phyloP scores from a whole-genome alignment of 768 basidiomycete genomes.

The Pleurotus eryngii region DNA sequence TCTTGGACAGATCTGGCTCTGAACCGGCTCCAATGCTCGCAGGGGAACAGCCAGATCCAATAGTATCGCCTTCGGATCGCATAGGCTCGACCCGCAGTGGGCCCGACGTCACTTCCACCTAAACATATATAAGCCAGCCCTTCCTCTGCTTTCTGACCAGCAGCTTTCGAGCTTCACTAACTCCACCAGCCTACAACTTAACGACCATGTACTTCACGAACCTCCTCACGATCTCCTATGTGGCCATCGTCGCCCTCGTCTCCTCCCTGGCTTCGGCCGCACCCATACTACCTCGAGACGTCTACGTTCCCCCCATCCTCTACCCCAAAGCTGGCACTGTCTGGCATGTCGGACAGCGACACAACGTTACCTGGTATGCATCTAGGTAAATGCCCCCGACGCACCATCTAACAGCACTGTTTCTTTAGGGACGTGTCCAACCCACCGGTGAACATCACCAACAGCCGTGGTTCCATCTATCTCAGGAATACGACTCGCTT shows the following conservation, averaged over 20 bases:
- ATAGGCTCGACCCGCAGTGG: slow-evolving; percentile 1
- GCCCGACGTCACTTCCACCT: slow-evolving; percentile 2
- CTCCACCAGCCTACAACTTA: neutral
- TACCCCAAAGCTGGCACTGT: slow-evolving; percentile 30
- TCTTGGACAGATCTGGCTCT: neutral
- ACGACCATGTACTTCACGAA: slow-evolving; percentile 10
- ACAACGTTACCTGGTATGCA: slow-evolving; percentile 44
- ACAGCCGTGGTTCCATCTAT: slow-evolving; percentile 36
- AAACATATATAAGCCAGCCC: neutral
- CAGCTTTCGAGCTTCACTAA: neutral
- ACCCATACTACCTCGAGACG: slow-evolving; percentile 39
- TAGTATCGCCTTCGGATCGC: slow-evolving; percentile 3
- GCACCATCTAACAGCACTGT: slow-evolving; percentile 2
- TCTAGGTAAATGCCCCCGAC: slow-evolving; percentile 2
- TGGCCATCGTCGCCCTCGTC: slow-evolving; percentile 15
- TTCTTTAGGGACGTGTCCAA: slow-evolving; percentile 34
- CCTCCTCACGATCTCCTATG: slow-evolving; percentile 13
- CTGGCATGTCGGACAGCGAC: slow-evolving; percentile 38
- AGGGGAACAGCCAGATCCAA: neutral
- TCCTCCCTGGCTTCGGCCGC: slow-evolving; percentile 24
- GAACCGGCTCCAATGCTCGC: slow-evolving; percentile 1
- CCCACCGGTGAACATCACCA: slow-evolving; percentile 45
- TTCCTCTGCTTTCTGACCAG: neutral
- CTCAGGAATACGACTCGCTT: slow-evolving; percentile 34
- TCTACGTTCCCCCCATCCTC: slow-evolving; percentile 42